Evolutionary conservation across 306 rosid species (phyloP), one percentile per base, ranked within the genome.

Genomic region (Chamaecrista fasciculata): DNA sequence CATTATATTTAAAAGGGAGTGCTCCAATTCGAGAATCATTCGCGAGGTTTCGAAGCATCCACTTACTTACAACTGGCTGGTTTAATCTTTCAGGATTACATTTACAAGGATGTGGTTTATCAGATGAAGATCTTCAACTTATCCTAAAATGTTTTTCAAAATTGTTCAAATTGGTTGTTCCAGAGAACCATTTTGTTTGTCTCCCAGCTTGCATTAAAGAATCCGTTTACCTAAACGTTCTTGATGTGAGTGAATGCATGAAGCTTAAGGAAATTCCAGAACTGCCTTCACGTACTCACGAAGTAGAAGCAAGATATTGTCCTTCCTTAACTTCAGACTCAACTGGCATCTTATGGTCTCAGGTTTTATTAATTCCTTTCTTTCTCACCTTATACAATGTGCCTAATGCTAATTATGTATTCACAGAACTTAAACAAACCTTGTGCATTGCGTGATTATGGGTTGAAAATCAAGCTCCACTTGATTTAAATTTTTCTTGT

Each of bases 121-220:
- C 56, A 0, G 73, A 78, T 47, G 73, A 37, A 57, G 73, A 71
- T 37, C 25, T 78, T 37, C 4, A 2, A 0, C 20, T 14, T 1
- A 16, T 60, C 11, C 52, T 78, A 19, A 14, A 0, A 0, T 39
- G 10, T 4, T 78, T 78, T 29, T 58, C 25, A 3, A 15, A 44
- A 18, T 46, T 70, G 37, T 8, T 25, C 11, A 8, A 25, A 11
- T 57, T 70, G 18, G 2, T 12, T 34, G 24, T 21, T 6, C 4
- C 21, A 0, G 23, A 14, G 0, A 71, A 47, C 26, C 31, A 77
- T 25, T 34, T 77, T 4, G 40, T 39, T 10, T 55, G 39, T 3
- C 48, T 71, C n/a, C 81, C 77, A 25, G 9, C 1, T 8, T 71
- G 69, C 50, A 66, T 71, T n/a, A 56, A 77, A 12, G 69, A 70